These are phyloP conservation scores for Trichoderma sp. DNA, from an alignment of 2,329 filamentous ascomycete species.

Conservation along the genomic window DNA sequence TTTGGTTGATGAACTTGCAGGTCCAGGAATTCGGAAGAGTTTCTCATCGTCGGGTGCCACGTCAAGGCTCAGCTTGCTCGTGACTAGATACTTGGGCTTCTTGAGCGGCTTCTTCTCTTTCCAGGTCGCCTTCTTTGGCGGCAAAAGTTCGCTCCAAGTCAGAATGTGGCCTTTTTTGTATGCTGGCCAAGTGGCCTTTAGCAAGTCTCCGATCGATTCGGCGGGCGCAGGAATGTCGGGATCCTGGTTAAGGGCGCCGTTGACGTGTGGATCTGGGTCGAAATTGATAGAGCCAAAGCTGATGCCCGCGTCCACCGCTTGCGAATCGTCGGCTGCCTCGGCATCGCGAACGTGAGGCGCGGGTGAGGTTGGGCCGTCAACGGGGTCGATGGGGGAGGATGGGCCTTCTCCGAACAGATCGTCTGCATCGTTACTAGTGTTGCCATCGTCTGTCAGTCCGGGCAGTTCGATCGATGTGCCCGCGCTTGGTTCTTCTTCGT, in stretches of 20 bases:
- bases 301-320: conserved; percentile 38
- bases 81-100: conserved; percentile 77
- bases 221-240: conserved; percentile 67
- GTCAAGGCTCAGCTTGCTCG: conserved; percentile 86
- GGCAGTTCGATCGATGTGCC: conserved; percentile 53
- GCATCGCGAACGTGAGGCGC: conserved; percentile 47
- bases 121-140: conserved; percentile 76
- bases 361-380: conserved; percentile 49
- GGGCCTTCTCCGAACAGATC: conserved; percentile 70
- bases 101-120: conserved; percentile 77
- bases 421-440: conserved; percentile 62
- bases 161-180: conserved; percentile 76
- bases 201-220: conserved; percentile 72
- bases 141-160: conserved; percentile 80
- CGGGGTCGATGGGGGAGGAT: conserved; percentile 51
- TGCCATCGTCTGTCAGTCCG: conserved; percentile 61
- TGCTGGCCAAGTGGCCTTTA: conserved; percentile 78
- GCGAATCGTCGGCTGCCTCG: conserved; percentile 42
- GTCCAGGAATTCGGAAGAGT: conserved; percentile 73
- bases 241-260: conserved; percentile 58
- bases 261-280: conserved; percentile 49
- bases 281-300: conserved; percentile 52
- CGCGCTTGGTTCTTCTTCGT: conserved; percentile 66
- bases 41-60: conserved; percentile 85
- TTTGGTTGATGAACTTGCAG: conserved; percentile 55